Percentiles rank a stretch among this genome's conserved stretches.
These are phyloP conservation scores for Trichosporon ovoides DNA, from an alignment of 1,284 basidiomycete genomes.

Conservation along the genomic window DNA sequence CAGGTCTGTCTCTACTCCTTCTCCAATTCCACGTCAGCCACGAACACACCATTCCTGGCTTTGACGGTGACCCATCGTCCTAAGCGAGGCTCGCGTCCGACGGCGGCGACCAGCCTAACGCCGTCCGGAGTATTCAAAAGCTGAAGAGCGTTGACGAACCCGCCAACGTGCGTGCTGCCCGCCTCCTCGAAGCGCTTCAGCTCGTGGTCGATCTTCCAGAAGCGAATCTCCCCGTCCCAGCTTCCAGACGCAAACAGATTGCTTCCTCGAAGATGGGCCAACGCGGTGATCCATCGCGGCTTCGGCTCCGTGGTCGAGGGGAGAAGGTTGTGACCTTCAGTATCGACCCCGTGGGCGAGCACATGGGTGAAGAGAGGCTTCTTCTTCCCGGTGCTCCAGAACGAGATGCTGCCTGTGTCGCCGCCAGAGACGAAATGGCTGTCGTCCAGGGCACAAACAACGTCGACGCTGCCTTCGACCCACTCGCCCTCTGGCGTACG, in stretches of 20 bases:
- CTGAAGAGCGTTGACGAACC: slow-evolving; percentile 87
- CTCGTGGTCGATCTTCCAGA: slow-evolving; percentile 80
- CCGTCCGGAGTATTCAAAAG: slow-evolving; percentile 58
- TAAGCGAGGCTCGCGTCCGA: slow-evolving; percentile 80
- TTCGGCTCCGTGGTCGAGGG: slow-evolving; percentile 65
- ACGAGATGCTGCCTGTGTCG: slow-evolving; percentile 84
- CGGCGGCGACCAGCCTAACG: slow-evolving; percentile 58
- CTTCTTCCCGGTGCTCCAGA: slow-evolving; percentile 94
- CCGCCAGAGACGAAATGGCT: slow-evolving; percentile 87
- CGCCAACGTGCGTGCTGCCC: slow-evolving; percentile 58
- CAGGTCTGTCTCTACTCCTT: not conserved
- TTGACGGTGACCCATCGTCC: slow-evolving; percentile 82
- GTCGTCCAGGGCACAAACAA: slow-evolving; percentile 91
- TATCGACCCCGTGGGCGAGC: slow-evolving; percentile 68
- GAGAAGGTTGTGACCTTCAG: slow-evolving; percentile 43
- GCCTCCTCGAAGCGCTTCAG: slow-evolving; percentile 66
- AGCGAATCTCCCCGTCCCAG: slow-evolving; percentile 78
- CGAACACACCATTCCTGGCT: slow-evolving; percentile 66
- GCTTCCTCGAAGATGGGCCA: slow-evolving; percentile 77
- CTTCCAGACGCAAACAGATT: slow-evolving; percentile 91
- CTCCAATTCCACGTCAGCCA: slow-evolving; percentile 50
- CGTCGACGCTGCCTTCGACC: slow-evolving; percentile 86
- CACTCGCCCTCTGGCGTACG: slow-evolving; percentile 32
- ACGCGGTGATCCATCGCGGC: slow-evolving; percentile 84
- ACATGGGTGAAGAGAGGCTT: slow-evolving; percentile 83